These are phyloP conservation scores for Tetrahymena malaccensis DNA, from an alignment of 73 alveolate species.

Conservation along the genomic window DNA sequence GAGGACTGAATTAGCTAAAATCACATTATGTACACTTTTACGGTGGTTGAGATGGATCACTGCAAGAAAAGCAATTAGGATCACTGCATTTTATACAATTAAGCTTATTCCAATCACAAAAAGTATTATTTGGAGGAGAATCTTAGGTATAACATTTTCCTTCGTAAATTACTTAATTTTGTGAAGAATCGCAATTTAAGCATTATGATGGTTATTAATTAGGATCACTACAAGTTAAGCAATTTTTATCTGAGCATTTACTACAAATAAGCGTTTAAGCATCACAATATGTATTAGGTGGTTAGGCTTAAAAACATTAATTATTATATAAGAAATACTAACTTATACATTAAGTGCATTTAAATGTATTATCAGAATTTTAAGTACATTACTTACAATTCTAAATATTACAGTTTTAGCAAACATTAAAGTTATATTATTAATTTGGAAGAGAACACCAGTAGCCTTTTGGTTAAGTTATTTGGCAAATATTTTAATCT, in stretches of 20 bases:
- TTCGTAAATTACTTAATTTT: no score
- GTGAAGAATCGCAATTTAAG: not conserved
- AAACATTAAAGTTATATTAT: not conserved
- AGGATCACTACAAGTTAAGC: not conserved
- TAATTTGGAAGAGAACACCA: not conserved
- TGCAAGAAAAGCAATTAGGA: not conserved
- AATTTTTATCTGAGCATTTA: not conserved
- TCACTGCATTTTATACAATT: not conserved
- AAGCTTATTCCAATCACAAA: not conserved
- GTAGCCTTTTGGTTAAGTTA: not conserved
- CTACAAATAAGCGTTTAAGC: not conserved
- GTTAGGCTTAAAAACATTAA: not conserved
- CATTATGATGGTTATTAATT: not conserved
- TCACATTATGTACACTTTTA: not conserved
- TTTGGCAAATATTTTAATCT: not conserved
- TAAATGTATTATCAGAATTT: not conserved
- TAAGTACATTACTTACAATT: not conserved
- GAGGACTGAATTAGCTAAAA: no score
- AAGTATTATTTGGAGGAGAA: not conserved
- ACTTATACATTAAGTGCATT: not conserved
- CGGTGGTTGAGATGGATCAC: not conserved
- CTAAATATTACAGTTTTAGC: not conserved
- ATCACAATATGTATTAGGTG: not conserved
- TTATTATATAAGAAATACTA: no score
- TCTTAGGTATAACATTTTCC: not conserved